Percentiles rank a stretch among this genome's conserved stretches.
These are phyloP conservation scores for Entonaema liquescens DNA, from an alignment of 495 filamentous ascomycete genomes.

Conservation along the genomic window DNA sequence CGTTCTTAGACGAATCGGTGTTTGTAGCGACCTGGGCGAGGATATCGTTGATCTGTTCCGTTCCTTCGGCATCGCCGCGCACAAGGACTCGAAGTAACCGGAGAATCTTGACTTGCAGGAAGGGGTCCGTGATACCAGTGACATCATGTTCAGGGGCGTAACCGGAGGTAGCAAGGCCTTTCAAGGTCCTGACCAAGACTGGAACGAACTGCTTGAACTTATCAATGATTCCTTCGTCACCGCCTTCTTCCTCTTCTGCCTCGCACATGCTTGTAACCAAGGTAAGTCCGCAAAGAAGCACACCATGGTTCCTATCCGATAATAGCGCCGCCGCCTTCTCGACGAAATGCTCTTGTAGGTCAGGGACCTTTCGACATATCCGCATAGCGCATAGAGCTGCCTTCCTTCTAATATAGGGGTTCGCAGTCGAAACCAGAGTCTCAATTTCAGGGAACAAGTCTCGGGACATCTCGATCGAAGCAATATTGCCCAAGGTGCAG, in stretches of 20 bases:
- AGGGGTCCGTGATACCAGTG: conserved; percentile 97
- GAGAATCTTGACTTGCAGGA: conserved; percentile 95
- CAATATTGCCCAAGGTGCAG: conserved; percentile 95
- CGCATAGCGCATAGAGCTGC: conserved; percentile 99
- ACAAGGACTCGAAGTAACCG: conserved; percentile 84
- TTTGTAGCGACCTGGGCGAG: conserved; percentile 98
- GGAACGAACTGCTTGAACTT: conserved; percentile 84
- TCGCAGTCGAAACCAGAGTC: conserved; percentile 84
- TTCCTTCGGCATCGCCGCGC: conserved; percentile 86
- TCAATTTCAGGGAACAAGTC: conserved; percentile 97
- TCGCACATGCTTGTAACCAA: conserved; percentile 92
- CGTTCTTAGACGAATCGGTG: conserved; percentile 97
- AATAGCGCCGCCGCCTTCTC: conserved; percentile 92
- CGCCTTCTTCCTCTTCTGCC: conserved; percentile 88
- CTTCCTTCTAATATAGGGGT: conserved; percentile 96
- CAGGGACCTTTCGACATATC: conserved; percentile 96
- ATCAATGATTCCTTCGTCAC: conserved; percentile 84
- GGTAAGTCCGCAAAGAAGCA: conserved; percentile 90
- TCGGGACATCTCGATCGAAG: conserved; percentile 97
- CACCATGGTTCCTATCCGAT: conserved; percentile 91
- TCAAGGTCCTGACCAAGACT: conserved; percentile 86
- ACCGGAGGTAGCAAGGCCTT: conserved; percentile 89
- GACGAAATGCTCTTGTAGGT: conserved; percentile 95
- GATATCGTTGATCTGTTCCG: conserved; percentile 98
- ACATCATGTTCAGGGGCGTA: conserved; percentile 99